Evolutionary conservation across 441 rosid species (phyloP), one percentile per base, ranked within the genome.

Genomic region (Kokia cookei): DNA sequence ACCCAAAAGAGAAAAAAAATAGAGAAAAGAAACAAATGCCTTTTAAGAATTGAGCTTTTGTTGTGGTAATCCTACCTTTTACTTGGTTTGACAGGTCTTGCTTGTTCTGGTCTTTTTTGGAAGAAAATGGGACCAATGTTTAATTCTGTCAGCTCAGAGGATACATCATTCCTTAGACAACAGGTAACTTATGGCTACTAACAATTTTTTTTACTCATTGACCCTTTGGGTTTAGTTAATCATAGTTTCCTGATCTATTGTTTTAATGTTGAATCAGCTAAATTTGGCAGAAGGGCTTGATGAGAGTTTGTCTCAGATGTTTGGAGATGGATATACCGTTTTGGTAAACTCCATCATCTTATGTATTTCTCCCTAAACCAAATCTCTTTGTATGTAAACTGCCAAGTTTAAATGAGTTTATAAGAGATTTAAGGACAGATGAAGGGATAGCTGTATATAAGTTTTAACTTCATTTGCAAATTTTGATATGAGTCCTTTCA

Each of bases 101-200:
- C 91, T 42, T 89, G 91, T 77, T 84, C 89, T 80, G 89, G 94
- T 65, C 75, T 79, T 66, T 88, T 92, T 83, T 93, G 98, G 99
- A 91, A 91, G 90, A 85, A 86, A 83, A 84, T 96, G 97, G 97
- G 93, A 82, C 81, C 84, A 69, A 53, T 87, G 57, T 96, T 93
- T 80, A 75, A 86, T 77, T 82, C 92, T 57, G 82, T 85, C 62
- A 78, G 82, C 84, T 74, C 83, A 19, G 96, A 89, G 76, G 91
- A 93, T 81, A 35, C 84, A 72, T 91, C 89, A 57, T 87, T 78
- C 86, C 75, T 91, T 81, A 88, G 87, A 76, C 88, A 96, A 76
- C 97, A 96, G 96, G 98, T 92, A 82, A 70, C 54, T 60, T 67
- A 73, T 27, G 73, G 69, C 75, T 5, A 32, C 66, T 10, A 45